Percentiles rank a stretch among this genome's conserved stretches.
phyloP scores from a whole-genome alignment of 495 filamentous ascomycete species.

The Neurospora discreta region DNA sequence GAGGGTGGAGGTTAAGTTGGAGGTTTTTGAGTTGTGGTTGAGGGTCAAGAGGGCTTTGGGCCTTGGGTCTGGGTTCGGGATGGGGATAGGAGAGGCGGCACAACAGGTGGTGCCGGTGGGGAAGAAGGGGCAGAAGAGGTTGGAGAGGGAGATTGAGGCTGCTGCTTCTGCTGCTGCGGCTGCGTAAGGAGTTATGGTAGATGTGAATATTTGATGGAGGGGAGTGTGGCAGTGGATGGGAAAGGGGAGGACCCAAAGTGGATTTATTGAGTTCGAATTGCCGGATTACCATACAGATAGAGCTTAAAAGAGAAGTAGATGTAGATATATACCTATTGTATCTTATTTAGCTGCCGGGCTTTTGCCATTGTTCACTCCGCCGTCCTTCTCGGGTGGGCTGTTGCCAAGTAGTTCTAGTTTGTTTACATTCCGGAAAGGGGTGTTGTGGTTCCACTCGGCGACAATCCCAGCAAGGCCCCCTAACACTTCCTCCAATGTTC shows the following conservation, averaged over 20 bases:
- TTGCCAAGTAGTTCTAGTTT: neutral
- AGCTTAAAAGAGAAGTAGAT: neutral
- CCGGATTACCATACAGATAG: neutral
- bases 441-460: neutral
- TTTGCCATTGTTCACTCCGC: neutral
- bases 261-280: neutral
- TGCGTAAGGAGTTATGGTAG: neutral
- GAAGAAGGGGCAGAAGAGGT: neutral
- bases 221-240: neutral
- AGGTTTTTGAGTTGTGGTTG: slow-evolving; percentile 49
- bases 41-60: slow-evolving; percentile 38
- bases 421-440: neutral
- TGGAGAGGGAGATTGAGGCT: neutral
- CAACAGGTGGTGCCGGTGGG: neutral
- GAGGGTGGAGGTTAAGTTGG: slow-evolving; percentile 42
- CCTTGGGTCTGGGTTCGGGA: neutral
- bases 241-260: neutral
- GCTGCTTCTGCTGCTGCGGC: neutral
- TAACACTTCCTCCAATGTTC: neutral
- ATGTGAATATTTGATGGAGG: neutral
- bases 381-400: neutral
- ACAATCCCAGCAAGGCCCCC: neutral
- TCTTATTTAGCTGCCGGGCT: neutral
- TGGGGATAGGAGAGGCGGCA: neutral
- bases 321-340: neutral